These are phyloP conservation scores for Apiotrichum gracile DNA, from an alignment of 1,284 basidiomycete genomes.

Conservation along the genomic window DNA sequence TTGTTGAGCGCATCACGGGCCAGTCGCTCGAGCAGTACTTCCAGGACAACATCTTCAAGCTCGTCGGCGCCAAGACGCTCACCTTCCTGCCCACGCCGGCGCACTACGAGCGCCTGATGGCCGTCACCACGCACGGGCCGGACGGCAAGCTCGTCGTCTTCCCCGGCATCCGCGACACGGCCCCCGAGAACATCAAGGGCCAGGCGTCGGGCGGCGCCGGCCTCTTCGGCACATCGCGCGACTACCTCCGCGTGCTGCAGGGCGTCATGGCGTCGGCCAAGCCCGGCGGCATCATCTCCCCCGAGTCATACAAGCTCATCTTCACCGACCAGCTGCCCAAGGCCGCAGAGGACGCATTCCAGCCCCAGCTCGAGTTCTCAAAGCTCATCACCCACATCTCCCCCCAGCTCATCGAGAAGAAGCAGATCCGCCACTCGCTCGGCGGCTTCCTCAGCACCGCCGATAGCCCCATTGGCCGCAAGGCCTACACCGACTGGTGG, in stretches of 20 bases:
- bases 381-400: conserved; percentile 6
- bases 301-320: conserved; percentile 18
- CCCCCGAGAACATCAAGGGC: background rate
- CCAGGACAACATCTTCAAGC: conserved; percentile 34
- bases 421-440: conserved; percentile 5
- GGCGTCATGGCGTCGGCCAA: conserved; percentile 13
- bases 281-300: conserved; percentile 16
- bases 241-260: conserved; percentile 18
- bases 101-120: conserved; percentile 10
- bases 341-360: background rate
- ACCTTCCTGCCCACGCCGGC: conserved; percentile 28
- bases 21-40: conserved; percentile 33
- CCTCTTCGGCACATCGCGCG: conserved; percentile 14
- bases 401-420: background rate
- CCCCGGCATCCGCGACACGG: conserved; percentile 5
- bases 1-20: conserved; percentile 33
- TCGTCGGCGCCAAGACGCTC: conserved; percentile 24
- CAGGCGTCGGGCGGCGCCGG: conserved; percentile 14
- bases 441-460: conserved; percentile 12
- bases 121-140: background rate
- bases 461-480: conserved; percentile 20
- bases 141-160: background rate
- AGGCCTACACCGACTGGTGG: conserved; percentile 24
- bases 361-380: conserved; percentile 11
- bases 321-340: conserved; percentile 20